Conservation (phyloP, 148 eudicot species). For the Rhododendron simsii region DNA sequence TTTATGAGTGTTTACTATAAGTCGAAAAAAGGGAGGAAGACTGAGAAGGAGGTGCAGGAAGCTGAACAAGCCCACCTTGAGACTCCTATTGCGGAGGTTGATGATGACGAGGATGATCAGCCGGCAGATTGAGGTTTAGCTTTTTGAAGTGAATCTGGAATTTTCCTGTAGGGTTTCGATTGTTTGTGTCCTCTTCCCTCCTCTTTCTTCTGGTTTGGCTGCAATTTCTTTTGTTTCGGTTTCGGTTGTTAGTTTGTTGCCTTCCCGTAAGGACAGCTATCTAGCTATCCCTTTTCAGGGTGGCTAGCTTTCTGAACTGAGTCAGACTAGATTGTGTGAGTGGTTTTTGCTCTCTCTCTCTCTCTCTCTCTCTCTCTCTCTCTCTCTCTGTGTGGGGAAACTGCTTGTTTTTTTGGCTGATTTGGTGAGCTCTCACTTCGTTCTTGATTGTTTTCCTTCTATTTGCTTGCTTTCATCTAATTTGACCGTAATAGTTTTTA, state of each 20-base stretch:
- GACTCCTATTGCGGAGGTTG: slow-evolving; percentile 37
- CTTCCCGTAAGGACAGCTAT: background rate
- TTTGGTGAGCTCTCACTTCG: too few species aligned
- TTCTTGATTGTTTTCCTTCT: too few species aligned
- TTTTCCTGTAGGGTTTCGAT: slow-evolving; percentile 1
- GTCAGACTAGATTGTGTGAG: background rate
- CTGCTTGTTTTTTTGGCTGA: too few species aligned
- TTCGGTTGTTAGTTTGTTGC: background rate
- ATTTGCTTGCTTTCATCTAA: too few species aligned
- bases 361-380: too few species aligned
- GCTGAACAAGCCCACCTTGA: slow-evolving; percentile 73
- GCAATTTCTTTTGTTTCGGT: background rate
- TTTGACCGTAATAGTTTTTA: too few species aligned
- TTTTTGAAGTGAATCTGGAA: background rate
- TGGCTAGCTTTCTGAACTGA: background rate
- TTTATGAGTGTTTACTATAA: slow-evolving; percentile 90
- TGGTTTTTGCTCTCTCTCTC: background rate
- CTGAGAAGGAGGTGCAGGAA: slow-evolving; percentile 87
- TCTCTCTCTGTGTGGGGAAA: too few species aligned
- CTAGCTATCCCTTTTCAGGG: background rate
- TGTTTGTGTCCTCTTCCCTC: background rate
- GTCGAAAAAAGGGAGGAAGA: slow-evolving; percentile 82
- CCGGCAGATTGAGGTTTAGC: slow-evolving; percentile 23
- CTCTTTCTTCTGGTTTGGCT: background rate
- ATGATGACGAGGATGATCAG: slow-evolving; percentile 28